Base-by-base conservation (phyloP, 1,139 yeast species). In the Nakaseomyces bracarensis region DNA sequence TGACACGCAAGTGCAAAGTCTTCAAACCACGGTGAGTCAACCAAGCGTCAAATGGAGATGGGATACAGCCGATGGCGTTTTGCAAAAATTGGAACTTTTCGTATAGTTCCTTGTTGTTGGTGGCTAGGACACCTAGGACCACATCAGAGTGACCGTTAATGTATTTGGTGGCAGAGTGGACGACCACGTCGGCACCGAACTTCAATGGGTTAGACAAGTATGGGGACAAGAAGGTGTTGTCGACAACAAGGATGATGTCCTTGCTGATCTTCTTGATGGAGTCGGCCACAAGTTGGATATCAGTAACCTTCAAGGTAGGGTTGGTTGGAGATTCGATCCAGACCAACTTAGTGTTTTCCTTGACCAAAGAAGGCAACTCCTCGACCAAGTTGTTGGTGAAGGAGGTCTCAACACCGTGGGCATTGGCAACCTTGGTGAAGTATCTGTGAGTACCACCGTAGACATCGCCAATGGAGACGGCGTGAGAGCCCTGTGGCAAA, bases 371-470 rank as follows among this genome's bases (percentile, higher is more conserved):
- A 49, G 74, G 73, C 54, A 84, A 67, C 49, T 84, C 91, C 31
- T 66, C 60, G 48, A 70, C 75, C 58, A 83, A 70, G 61, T 80
- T 72, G 52, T 74, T 76, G 44, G 86, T 79, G 65, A 85, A 84
- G 23, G 78, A 67, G 39, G 82, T 76, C 45, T 70, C 72, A 42
- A 84, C 83, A 44, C 91, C 91, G 60, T 84, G 94, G 43, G 85
- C 75, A 60, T 71, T 71, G 47, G 91, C 95, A 41, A 85, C 95
- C 64, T 82, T 75, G 61, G 95, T 82, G 72, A 85, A 84, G 68
- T 84, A 85, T 65, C 95, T 74, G 69, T 85, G 93, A 47, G 95
- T 85, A 58, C 96, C 95, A 50, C 95, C 95, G 65, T 86, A 86
- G 39, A 86, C 94, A 58, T 86, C 96, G 54, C 86, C 91, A 56